Evolutionary conservation across 2,329 filamentous ascomycete species (phyloP).

Genomic region (Botrytis sinoallii): DNA sequence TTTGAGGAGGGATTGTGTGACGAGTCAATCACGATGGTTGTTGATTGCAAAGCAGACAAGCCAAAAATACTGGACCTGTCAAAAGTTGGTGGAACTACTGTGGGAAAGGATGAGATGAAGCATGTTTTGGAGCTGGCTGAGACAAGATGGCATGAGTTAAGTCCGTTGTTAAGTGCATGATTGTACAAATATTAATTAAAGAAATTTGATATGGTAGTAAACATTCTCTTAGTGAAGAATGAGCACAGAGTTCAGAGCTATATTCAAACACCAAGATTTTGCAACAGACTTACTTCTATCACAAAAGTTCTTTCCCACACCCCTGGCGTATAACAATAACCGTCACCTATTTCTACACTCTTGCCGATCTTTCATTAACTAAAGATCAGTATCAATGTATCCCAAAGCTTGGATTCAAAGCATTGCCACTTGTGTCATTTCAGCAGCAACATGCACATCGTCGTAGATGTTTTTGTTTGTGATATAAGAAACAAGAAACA

Average conservation of each 20-base stretch:
- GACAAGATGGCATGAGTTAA: conserved; percentile 58
- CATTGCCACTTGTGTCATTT: neutral
- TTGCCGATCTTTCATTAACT: neutral
- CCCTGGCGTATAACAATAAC: neutral
- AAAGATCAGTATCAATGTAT: neutral
- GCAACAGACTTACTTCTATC: neutral
- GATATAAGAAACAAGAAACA: neutral
- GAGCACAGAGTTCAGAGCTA: neutral
- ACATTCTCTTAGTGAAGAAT: conserved; percentile 1
- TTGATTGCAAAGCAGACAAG: conserved; percentile 54
- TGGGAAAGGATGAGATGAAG: conserved; percentile 62
- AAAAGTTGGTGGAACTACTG: conserved; percentile 74
- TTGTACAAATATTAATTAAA: conserved; percentile 10
- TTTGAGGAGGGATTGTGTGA: conserved; percentile 84
- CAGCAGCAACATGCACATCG: neutral
- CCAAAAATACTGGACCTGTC: conserved; percentile 68
- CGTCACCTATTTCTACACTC: neutral
- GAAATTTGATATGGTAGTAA: neutral
- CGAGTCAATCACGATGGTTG: conserved; percentile 78
- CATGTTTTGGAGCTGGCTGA: conserved; percentile 58
- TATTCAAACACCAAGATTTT: neutral
- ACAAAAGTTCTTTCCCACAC: neutral
- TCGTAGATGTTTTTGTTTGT: neutral
- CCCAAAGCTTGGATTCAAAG: neutral
- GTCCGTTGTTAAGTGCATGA: conserved; percentile 28